These are phyloP conservation scores for Ceriops decandra DNA, from an alignment of 345 rosid genomes.

Conservation along the genomic window DNA sequence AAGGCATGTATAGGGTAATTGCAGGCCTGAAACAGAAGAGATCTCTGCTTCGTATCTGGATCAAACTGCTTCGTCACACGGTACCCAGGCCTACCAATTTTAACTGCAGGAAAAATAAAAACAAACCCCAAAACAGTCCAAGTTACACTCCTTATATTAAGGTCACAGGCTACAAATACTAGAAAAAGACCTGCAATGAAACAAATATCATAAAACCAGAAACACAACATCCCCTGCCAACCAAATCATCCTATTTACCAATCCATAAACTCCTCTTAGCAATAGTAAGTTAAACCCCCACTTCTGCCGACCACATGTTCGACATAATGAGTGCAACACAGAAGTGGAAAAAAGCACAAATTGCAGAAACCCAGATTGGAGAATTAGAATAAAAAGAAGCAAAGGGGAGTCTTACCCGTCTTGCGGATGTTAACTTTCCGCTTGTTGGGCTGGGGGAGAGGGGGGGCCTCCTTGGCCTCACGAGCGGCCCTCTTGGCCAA, in stretches of 20 bases:
- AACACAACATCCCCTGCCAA: too few relatives aligned
- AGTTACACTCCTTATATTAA: too few relatives aligned
- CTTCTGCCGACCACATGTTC: too few relatives aligned
- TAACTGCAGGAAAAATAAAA: slow-evolving; percentile 45
- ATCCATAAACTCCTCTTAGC: too few relatives aligned
- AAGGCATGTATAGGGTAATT: not conserved
- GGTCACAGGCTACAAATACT: too few relatives aligned
- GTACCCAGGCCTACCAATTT: slow-evolving; percentile 98
- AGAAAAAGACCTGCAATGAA: too few relatives aligned
- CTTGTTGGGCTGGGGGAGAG: slow-evolving; percentile 92
- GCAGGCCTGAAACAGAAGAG: slow-evolving; percentile 88
- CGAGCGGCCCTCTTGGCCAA: slow-evolving; percentile 97
- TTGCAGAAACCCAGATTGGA: not conserved
- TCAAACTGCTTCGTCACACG: slow-evolving; percentile 95
- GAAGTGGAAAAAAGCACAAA: too few relatives aligned
- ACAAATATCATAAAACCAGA: too few relatives aligned
- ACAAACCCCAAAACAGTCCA: not conserved
- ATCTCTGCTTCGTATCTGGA: slow-evolving; percentile 84
- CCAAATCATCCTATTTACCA: too few relatives aligned
- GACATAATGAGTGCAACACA: too few relatives aligned
- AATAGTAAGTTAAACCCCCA: too few relatives aligned
- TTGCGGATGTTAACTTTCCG: slow-evolving; percentile 79
- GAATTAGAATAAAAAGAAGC: not conserved
- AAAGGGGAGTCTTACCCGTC: slow-evolving; percentile 40
- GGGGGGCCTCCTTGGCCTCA: slow-evolving; percentile 87